These are phyloP conservation scores for Trichocladium antarcticum DNA, from an alignment of 495 filamentous ascomycete genomes.

Conservation along the genomic window DNA sequence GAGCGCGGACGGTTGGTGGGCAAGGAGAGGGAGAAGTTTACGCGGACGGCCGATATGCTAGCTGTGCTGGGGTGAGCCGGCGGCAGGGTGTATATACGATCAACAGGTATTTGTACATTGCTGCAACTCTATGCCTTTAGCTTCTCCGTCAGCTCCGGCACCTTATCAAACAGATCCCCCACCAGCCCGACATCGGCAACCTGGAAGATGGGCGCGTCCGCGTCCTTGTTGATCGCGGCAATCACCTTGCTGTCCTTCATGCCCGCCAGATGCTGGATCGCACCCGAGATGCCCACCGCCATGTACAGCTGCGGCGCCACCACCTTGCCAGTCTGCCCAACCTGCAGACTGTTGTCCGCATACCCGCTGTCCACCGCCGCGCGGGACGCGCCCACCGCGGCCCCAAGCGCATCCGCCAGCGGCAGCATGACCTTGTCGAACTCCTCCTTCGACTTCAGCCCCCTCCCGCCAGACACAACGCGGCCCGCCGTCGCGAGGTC, in stretches of 20 bases:
- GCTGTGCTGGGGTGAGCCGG: constrained; percentile 40
- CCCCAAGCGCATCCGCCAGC: constrained; percentile 80
- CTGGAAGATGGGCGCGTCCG: constrained; percentile 96
- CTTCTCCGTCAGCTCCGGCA: constrained; percentile 94
- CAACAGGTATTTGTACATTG: constrained; percentile 12
- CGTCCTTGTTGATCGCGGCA: constrained; percentile 96
- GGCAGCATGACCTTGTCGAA: constrained; percentile 89
- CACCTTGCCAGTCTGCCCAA: constrained; percentile 97
- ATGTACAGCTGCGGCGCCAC: constrained; percentile 93
- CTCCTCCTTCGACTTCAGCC: constrained; percentile 92
- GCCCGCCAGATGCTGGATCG: constrained; percentile 95
- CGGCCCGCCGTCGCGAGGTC: constrained; percentile 77
- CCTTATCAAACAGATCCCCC: constrained; percentile 88
- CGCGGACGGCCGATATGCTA: constrained; percentile 68
- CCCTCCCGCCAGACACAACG: constrained; percentile 90
- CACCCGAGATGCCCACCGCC: constrained; percentile 89
- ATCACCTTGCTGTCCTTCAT: constrained; percentile 99
- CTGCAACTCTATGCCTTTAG: constrained; percentile 44
- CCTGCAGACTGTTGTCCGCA: constrained; percentile 97
- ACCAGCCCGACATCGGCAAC: constrained; percentile 92
- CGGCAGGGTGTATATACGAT: constrained; percentile 6
- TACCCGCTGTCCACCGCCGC: constrained; percentile 96
- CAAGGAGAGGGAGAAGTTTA: constrained; percentile 81
- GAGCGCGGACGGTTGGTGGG: constrained; percentile 52
- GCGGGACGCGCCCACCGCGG: constrained; percentile 86